A percentile compares a stretch with the other conserved stretches of the same genome.
phyloP scores from a whole-genome alignment of 129 eudicot genomes.

The Helianthus tuberosus region DNA sequence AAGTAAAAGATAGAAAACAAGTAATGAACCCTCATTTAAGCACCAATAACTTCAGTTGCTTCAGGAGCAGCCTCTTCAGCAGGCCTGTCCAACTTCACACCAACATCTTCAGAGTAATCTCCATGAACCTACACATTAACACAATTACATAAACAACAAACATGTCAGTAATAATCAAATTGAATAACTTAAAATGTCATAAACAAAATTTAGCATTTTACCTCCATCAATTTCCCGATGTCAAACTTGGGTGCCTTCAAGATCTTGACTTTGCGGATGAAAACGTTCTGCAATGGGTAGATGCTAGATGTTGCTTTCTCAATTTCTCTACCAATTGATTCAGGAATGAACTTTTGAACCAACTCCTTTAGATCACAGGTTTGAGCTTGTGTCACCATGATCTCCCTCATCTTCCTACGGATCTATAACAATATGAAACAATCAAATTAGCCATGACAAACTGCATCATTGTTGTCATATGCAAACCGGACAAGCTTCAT shows the following conservation, averaged over 20 bases:
- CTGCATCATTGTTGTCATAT: too few relatives aligned
- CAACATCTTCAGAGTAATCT: constrained; percentile 32
- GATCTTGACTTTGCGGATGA: constrained; percentile 76
- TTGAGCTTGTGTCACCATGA: constrained; percentile 75
- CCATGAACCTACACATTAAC: constrained; percentile 15
- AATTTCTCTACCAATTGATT: constrained; percentile 82
- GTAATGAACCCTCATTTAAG: constrained; percentile 8
- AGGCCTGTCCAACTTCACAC: constrained; percentile 21
- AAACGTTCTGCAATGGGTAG: constrained; percentile 79
- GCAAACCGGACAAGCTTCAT: neutral
- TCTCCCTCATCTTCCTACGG: constrained; percentile 75
- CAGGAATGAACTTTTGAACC: constrained; percentile 79
- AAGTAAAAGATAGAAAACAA: neutral
- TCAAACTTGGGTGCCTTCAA: constrained; percentile 89
- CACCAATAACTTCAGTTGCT: constrained; percentile 31
- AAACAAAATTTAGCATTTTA: neutral
- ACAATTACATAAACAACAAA: neutral
- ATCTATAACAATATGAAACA: constrained; percentile 38
- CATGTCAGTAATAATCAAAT: too few relatives aligned
- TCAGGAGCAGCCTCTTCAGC: constrained; percentile 12
- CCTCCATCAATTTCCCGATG: constrained; percentile 83
- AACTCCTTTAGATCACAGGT: constrained; percentile 76
- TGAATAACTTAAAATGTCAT: neutral
- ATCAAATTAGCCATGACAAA: neutral
- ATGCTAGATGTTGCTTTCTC: constrained; percentile 86